Evolutionary conservation across 768 basidiomycete genomes (phyloP), one percentile per base, ranked within the genome.

Genomic region (Asterophora lycoperdoides): DNA sequence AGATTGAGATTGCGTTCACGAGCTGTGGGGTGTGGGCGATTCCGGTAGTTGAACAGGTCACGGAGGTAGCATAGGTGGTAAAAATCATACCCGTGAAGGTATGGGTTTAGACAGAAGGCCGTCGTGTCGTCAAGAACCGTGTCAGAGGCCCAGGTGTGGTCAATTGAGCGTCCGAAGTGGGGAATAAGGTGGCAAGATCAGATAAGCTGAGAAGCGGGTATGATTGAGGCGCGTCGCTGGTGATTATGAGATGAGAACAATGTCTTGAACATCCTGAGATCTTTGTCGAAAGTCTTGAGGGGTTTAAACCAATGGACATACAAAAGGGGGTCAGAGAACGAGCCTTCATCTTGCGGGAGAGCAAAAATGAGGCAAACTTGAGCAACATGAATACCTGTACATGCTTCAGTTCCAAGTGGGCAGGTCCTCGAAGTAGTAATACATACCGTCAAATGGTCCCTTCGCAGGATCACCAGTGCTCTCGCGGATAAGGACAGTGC

Each of bases 111-210:
- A 44, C 58, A 67, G 40, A 68, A 66, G 9, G 54, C 36, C 1
- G 37, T 6, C 1, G 56, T 49, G 0, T 60, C 37, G 13, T 63
- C 49, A 14, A 65, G 38, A n/a, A 66, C 57, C 18, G 30, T 44
- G 10, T 53, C 54, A 0, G 62, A 50, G 2, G 32, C 30, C 57
- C 57, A 60, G 3, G 35, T 18, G 34, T 15, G 33, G 44, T 46
- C 35, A 15, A 52, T 18, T 9, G 46, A 4, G 14, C 20, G 18
- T 18, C 56, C 51, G 60, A 51, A 61, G 6, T 48, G 40, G 0
- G 68, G 65, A 11, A 66, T 53, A 1, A 69, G 51, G 51, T 69
- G 67, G 41, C 65, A 67, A 11, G 60, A 58, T 13, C 58, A 56
- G 6, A 60, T 19, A 15, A 70, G 63, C 5, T 60, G 19, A 8